A percentile compares a stretch with the other conserved stretches of the same genome.
These are phyloP conservation scores for Ramaria rubella DNA, from an alignment of 768 basidiomycete genomes.

Conservation along the genomic window DNA sequence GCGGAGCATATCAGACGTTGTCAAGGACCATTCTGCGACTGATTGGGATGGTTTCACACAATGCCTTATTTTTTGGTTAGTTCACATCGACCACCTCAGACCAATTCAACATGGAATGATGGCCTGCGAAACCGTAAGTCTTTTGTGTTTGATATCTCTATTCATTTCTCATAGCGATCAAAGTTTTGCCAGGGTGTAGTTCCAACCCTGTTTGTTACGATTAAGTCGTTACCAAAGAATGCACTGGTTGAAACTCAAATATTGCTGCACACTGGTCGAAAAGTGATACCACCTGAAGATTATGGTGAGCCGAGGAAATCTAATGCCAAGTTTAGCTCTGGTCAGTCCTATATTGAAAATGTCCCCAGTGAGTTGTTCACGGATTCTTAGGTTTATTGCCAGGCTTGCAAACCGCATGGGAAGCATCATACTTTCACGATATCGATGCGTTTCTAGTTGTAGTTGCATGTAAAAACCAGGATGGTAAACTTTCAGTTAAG, in stretches of 20 bases:
- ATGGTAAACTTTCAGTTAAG: slow-evolving; percentile 22
- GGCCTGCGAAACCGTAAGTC: background rate
- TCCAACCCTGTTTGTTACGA: slow-evolving; percentile 51
- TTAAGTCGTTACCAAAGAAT: slow-evolving; percentile 62
- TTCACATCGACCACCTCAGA: slow-evolving; percentile 18
- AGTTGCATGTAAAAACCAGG: background rate
- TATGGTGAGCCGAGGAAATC: slow-evolving; percentile 36
- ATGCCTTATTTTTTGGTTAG: slow-evolving; percentile 69
- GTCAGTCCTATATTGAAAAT: background rate
- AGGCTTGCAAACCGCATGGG: slow-evolving; percentile 34
- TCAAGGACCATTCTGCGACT: slow-evolving; percentile 47
- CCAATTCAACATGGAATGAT: background rate
- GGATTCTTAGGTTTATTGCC: slow-evolving; percentile 11
- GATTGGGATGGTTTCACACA: slow-evolving; percentile 61
- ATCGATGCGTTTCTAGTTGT: slow-evolving; percentile 23
- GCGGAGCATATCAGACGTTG: slow-evolving; percentile 52
- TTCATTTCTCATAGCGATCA: background rate
- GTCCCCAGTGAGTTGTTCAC: background rate
- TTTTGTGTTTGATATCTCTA: background rate
- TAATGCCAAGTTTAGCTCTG: background rate
- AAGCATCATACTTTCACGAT: slow-evolving; percentile 40
- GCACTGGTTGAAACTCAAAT: slow-evolving; percentile 76
- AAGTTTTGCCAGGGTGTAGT: slow-evolving; percentile 9
- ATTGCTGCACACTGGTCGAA: slow-evolving; percentile 60
- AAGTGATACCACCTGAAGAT: slow-evolving; percentile 39